Percentiles rank a stretch among this genome's conserved stretches.
These are phyloP conservation scores for Lomentospora prolificans DNA, from an alignment of 2,329 filamentous ascomycete genomes.

Conservation along the genomic window DNA sequence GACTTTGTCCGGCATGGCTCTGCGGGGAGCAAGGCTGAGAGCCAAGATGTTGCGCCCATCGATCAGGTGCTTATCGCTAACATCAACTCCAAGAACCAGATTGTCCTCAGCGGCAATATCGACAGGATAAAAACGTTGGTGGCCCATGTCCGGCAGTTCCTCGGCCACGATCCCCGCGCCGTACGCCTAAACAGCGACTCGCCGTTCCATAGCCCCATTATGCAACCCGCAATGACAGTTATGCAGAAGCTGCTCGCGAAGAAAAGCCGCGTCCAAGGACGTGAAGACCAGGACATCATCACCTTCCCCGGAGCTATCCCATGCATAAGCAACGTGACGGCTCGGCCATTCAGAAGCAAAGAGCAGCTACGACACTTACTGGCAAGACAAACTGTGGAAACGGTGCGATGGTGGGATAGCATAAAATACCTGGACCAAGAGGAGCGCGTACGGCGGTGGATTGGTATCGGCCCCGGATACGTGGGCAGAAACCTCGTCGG, in stretches of 20 bases:
- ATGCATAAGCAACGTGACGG: constrained; percentile 80
- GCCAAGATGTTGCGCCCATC: constrained; percentile 61
- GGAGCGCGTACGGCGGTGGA: constrained; percentile 70
- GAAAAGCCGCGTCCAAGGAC: constrained; percentile 42
- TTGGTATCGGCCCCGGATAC: constrained; percentile 88
- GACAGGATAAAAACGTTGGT: constrained; percentile 72
- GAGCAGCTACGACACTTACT: constrained; percentile 70
- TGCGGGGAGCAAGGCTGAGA: constrained; percentile 49
- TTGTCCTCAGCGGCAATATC: constrained; percentile 83
- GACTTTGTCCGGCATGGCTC: constrained; percentile 63
- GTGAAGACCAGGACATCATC: constrained; percentile 53
- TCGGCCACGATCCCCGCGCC: constrained; percentile 81
- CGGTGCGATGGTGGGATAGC: constrained; percentile 89
- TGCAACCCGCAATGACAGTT: constrained; percentile 70
- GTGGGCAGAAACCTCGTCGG: constrained; percentile 89
- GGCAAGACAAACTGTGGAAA: constrained; percentile 78
- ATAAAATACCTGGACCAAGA: constrained; percentile 83
- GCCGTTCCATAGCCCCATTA: constrained; percentile 86
- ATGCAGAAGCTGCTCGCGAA: constrained; percentile 60
- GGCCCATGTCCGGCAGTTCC: constrained; percentile 77
- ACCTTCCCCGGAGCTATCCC: constrained; percentile 66
- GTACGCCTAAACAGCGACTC: constrained; percentile 79
- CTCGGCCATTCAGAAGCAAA: constrained; percentile 62
- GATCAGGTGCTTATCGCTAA: constrained; percentile 87
- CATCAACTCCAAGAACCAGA: constrained; percentile 92